Base-by-base conservation (phyloP, 2,329 filamentous ascomycete species). In the Tolypocladium sp. region DNA sequence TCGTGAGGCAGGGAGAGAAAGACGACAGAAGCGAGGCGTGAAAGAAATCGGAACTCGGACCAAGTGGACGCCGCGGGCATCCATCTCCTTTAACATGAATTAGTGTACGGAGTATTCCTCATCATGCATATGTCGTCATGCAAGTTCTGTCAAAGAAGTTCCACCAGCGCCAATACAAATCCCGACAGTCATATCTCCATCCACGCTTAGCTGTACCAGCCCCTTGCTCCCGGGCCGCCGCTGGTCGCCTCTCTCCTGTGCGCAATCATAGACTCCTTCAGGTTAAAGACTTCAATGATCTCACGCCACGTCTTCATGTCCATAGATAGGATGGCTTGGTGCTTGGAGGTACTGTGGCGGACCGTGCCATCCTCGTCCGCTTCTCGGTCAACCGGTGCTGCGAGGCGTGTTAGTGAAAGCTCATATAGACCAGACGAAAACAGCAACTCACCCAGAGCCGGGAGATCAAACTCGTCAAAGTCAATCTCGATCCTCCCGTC, bases 291-390 rank as follows among this genome's bases (percentile, higher is more conserved):
- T 12, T 89, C 73, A 55, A 96, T 87, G 52, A 97, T 79, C 25
- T 90, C 83, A 64, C 84, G 78, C 93, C 93, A 99, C 0, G 84
- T 90, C 1, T 84, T 80, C 78, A 92, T 94, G 66, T 97, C 92
- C 62, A 99, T 83, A 15, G 89, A 88, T 70, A 97, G 84, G 27
- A 99, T 88, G 15, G 92, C 90, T 74, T 99, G 94, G 63, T 94
- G 88, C 65, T 89, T 86, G 60, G 85, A 79, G 22, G 84, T 77
- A 46, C 84, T 82, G 61, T 83, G 79, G 58, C 71, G 71, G 25
- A 74, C 70, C 20, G 67, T 67, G 33, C 77, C 78, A 64, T 78
- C 80, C 58, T 77, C 77, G 56, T 81, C 67, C 66, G 79, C 63
- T 71, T 80, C 68, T 68, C 71, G 62, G 67, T 78, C 59, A 40